Conservation (phyloP, 1,284 basidiomycete genomes). For the Microstroma glucosiphilum region DNA sequence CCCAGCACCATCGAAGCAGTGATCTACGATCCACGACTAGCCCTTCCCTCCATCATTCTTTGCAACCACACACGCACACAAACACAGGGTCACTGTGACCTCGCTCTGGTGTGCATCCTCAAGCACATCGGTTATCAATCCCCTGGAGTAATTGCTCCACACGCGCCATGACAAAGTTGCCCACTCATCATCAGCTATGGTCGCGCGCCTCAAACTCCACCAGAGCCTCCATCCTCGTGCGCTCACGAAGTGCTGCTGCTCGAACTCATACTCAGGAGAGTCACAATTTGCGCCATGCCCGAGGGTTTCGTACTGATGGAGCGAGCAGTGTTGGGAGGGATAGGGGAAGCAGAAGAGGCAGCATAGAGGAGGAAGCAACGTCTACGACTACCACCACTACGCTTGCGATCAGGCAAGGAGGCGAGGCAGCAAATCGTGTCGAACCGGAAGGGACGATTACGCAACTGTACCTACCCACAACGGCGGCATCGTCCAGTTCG, state of each 20-base stretch:
- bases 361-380: not conserved
- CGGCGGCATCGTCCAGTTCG: no score
- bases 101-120: no score
- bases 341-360: no score
- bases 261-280: not conserved
- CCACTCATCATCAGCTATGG: constrained; percentile 1
- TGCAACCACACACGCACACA: no score
- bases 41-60: no score
- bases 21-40: no score
- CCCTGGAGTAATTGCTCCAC: no score
- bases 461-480: not conserved
- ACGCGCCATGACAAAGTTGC: constrained; percentile 2
- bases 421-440: not conserved
- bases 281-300: not conserved
- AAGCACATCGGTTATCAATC: no score
- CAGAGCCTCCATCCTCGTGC: not conserved
- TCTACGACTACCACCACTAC: not conserved
- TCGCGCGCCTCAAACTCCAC: not conserved
- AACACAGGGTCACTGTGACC: no score
- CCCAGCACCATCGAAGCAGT: no score
- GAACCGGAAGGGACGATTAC: constrained; percentile 1
- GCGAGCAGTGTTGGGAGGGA: not conserved
- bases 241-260: not conserved
- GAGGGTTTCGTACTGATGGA: not conserved
- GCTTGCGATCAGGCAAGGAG: constrained; percentile 1